Evolutionary conservation across 768 basidiomycete genomes (phyloP).

Genomic region (Boletus rubescentipes): DNA sequence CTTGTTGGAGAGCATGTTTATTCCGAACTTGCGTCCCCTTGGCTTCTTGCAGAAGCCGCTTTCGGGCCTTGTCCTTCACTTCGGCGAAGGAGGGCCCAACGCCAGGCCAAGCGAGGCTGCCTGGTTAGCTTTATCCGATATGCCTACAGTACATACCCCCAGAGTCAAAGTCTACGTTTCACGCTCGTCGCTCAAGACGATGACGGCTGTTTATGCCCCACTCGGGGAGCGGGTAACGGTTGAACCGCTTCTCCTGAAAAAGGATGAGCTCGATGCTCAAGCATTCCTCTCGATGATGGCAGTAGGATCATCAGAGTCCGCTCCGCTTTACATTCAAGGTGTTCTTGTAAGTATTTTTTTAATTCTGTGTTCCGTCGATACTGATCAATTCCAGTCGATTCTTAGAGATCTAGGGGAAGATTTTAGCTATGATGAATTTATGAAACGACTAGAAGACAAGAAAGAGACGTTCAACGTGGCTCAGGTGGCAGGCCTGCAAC

Average conservation of each 20-base stretch:
- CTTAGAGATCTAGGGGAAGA: constrained; percentile 62
- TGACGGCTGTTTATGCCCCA: constrained; percentile 54
- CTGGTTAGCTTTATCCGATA: constrained; percentile 47
- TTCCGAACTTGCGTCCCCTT: constrained; percentile 47
- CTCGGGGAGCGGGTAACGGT: constrained; percentile 51
- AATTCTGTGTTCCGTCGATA: not conserved
- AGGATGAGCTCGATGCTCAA: constrained; percentile 63
- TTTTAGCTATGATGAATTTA: constrained; percentile 53
- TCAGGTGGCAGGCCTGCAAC: constrained; percentile 57
- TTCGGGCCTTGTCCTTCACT: constrained; percentile 65
- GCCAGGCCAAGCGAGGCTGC: constrained; percentile 66
- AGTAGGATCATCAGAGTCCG: constrained; percentile 55
- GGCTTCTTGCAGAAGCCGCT: constrained; percentile 56
- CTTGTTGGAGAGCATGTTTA: constrained; percentile 67
- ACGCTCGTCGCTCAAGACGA: constrained; percentile 57
- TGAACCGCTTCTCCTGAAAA: constrained; percentile 52
- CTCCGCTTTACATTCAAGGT: constrained; percentile 69
- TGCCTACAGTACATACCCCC: constrained; percentile 34
- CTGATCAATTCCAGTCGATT: constrained; percentile 43
- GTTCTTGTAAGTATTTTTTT: constrained; percentile 51
- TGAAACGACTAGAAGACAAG: constrained; percentile 41
- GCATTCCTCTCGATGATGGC: constrained; percentile 79
- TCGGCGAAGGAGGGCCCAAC: constrained; percentile 61
- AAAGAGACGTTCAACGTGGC: constrained; percentile 55
- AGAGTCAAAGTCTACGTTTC: constrained; percentile 55